Conservation (phyloP, 345 rosid genomes). For the Arabis alpina region DNA sequence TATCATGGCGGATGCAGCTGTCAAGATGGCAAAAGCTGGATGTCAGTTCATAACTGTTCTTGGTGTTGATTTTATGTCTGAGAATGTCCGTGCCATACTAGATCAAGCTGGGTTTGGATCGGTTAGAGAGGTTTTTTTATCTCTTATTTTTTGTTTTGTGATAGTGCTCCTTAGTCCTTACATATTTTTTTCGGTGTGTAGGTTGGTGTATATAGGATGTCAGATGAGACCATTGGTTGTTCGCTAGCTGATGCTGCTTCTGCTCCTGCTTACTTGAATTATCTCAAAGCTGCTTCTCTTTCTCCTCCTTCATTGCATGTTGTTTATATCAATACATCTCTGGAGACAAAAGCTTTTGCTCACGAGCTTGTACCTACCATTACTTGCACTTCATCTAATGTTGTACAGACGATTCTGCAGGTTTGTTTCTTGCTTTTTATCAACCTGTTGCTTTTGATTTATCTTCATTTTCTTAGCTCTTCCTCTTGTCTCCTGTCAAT, state of each 20-base stretch:
- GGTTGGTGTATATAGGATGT: slow-evolving; percentile 97
- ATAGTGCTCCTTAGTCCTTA: not conserved
- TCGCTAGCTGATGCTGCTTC: slow-evolving; percentile 98
- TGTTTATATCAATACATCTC: slow-evolving; percentile 88
- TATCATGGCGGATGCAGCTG: slow-evolving; percentile 97
- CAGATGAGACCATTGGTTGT: slow-evolving; percentile 88
- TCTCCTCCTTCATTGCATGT: slow-evolving; percentile 80
- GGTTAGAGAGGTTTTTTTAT: slow-evolving; percentile 45
- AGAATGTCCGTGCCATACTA: slow-evolving; percentile 91
- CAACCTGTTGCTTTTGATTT: not conserved
- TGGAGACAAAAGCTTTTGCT: slow-evolving; percentile 93
- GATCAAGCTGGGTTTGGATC: slow-evolving; percentile 90
- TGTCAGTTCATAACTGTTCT: slow-evolving; percentile 84
- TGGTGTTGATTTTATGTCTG: slow-evolving; percentile 99
- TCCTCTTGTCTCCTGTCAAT: slow-evolving; percentile 27
- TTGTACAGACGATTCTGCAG: slow-evolving; percentile 92
- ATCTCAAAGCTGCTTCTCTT: slow-evolving; percentile 73
- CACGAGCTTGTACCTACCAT: slow-evolving; percentile 98
- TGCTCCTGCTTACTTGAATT: slow-evolving; percentile 76
- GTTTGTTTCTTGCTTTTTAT: slow-evolving; percentile 46
- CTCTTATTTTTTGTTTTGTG: not conserved
- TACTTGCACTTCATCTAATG: slow-evolving; percentile 97
- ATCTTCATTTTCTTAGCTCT: slow-evolving; percentile 12
- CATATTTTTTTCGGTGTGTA: slow-evolving; percentile 37
- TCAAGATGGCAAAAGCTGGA: slow-evolving; percentile 91